phyloP scores from a whole-genome alignment of 768 basidiomycete species.

The Lentinula raphanica region DNA sequence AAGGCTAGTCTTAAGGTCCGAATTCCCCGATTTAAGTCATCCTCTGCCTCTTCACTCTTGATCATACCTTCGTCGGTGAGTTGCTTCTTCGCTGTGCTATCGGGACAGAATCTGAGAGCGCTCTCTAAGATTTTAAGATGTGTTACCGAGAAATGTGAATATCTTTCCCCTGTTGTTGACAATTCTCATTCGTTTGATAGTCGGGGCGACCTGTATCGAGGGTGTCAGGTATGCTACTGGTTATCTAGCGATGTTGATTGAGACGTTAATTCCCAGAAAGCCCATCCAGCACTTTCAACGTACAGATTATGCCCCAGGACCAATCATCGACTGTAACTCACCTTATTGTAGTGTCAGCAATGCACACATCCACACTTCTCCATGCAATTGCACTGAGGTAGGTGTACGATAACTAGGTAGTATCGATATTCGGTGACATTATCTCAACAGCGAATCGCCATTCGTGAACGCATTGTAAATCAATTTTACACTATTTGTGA shows the following conservation, averaged over 20 bases:
- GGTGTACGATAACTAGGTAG: background rate
- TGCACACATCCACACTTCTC: slow-evolving; percentile 1
- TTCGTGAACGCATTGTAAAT: slow-evolving; percentile 1
- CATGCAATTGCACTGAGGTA: slow-evolving; percentile 3
- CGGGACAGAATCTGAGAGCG: background rate
- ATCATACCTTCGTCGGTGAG: background rate
- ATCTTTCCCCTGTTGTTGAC: background rate
- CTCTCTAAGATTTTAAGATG: slow-evolving; percentile 2
- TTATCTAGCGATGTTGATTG: no score
- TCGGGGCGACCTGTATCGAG: slow-evolving; percentile 6
- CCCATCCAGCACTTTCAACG: slow-evolving; percentile 4
- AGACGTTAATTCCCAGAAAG: background rate
- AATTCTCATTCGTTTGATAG: background rate
- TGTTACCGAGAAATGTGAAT: slow-evolving; percentile 6
- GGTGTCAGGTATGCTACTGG: background rate
- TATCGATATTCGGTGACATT: background rate
- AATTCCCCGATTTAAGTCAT: background rate
- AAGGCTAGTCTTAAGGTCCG: background rate
- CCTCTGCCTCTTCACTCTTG: background rate
- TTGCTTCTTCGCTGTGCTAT: background rate
- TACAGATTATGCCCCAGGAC: slow-evolving; percentile 7
- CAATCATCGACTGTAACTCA: slow-evolving; percentile 3
- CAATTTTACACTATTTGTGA: slow-evolving; percentile 9
- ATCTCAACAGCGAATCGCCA: background rate
- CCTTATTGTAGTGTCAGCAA: background rate